These are phyloP conservation scores for Cladosporium cucumerinum DNA, from an alignment of 2,329 filamentous ascomycete genomes.

Conservation along the genomic window DNA sequence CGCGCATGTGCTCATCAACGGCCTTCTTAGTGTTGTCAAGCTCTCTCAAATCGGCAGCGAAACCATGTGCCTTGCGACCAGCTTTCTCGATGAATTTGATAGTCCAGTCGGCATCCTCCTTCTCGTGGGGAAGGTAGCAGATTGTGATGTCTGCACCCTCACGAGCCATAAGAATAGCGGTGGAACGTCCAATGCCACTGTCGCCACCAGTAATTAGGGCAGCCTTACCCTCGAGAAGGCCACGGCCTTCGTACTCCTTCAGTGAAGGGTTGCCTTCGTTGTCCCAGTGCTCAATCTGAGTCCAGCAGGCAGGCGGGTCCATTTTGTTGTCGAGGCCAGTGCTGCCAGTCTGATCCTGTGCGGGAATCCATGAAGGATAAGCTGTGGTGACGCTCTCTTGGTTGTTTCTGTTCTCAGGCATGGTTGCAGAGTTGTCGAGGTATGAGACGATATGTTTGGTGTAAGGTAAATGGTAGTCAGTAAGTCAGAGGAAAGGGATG, in stretches of 20 bases:
- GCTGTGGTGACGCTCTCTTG: conserved; percentile 20
- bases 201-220: conserved; percentile 29
- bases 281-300: conserved; percentile 33
- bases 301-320: conserved; percentile 32
- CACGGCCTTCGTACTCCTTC: conserved; percentile 33
- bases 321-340: conserved; percentile 33
- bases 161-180: conserved; percentile 55
- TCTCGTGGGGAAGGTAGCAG: conserved; percentile 54
- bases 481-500: neutral
- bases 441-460: neutral
- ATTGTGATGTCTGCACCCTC: conserved; percentile 58
- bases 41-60: conserved; percentile 50
- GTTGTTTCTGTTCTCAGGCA: conserved; percentile 7
- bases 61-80: conserved; percentile 46
- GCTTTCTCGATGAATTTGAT: conserved; percentile 52
- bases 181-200: conserved; percentile 49
- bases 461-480: neutral
- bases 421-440: neutral
- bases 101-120: conserved; percentile 55
- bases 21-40: conserved; percentile 50
- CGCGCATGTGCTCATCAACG: conserved; percentile 53
- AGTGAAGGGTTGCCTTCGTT: conserved; percentile 33
- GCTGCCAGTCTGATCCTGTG: conserved; percentile 33
- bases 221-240: conserved; percentile 33
- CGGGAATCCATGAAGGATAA: conserved; percentile 26